Base-by-base conservation (phyloP, 164 flowering plant species). In the Chloranthus sessilifolius region DNA sequence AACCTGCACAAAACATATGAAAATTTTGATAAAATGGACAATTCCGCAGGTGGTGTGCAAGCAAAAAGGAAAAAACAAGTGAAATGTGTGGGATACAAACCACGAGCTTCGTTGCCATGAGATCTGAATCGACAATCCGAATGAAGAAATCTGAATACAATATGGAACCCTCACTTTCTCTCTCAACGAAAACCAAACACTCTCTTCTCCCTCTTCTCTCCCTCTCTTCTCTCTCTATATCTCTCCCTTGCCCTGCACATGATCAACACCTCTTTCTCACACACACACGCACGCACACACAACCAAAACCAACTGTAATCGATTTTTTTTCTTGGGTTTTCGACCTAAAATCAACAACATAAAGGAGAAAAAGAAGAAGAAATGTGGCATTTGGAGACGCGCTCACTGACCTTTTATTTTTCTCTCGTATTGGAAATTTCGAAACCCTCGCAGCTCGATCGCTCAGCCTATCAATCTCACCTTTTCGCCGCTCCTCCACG, bases 81-180 rank as follows among this genome's bases (percentile, higher is more conserved):
- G 16, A 21, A 17, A 1, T 22, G 10, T 24, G 17, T 5, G 27
- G 23, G 28, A 63, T 49, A 75, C 81, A 24, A 34, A 83, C 91
- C 84, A 83, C 91, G 26, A 86, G 86, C 79, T 83, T 86, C 8
- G 66, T 78, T 5, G 73, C 88, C 88, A 79, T 83, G 66, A 37
- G 6, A 47, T 14, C 31, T 6, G 53, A 56, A 40, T 47, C 40
- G 14, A 48, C 19, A 11, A 26, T 31, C 28, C 47, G 55, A 21
- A 27, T 47, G 26, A 36, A 11, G 31, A 37, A 29, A 14, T 12
- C 20, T n/a, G 11, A 33, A 2, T 34, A 29, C 19, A 5, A n/a
- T 6, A 27, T 29, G 5, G 15, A 30, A 53, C 56, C 29, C 26
- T 31, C 34, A 28, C 12, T 49, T 41, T 34, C 43, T 40, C 34